phyloP scores from a whole-genome alignment of 2,329 filamentous ascomycete genomes.

The Polychaeton citri region DNA sequence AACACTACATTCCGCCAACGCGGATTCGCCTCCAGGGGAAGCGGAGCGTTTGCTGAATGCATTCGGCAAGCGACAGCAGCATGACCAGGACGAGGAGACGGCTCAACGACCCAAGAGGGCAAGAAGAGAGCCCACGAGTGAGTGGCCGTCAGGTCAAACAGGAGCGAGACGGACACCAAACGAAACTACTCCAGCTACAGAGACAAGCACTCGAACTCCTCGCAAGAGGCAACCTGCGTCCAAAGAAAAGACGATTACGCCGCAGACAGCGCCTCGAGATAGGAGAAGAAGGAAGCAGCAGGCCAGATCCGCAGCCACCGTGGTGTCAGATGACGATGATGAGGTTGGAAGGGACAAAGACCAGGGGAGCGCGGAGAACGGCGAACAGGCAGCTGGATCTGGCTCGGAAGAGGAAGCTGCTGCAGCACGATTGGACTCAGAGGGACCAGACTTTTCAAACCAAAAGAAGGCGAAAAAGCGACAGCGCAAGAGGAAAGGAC shows the following conservation, averaged over 20 bases:
- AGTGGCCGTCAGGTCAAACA: too few species aligned
- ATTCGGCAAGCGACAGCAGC: too few species aligned
- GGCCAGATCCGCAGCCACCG: neutral
- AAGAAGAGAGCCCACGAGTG: too few species aligned
- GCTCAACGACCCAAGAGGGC: too few species aligned
- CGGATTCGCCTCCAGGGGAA: too few species aligned
- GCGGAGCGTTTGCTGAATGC: too few species aligned
- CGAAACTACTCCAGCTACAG: too few species aligned
- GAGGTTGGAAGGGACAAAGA: conserved; percentile 3
- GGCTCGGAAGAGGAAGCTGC: neutral
- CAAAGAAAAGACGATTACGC: conserved; percentile 1
- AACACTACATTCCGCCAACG: too few species aligned
- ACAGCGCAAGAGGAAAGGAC: conserved; percentile 5
- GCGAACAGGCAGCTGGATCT: conserved; percentile 1
- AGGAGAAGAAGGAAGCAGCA: conserved; percentile 3
- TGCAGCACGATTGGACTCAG: conserved; percentile 1
- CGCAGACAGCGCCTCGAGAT: conserved; percentile 3
- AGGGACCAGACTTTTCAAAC: neutral
- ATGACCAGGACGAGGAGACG: too few species aligned
- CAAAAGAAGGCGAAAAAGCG: conserved; percentile 6
- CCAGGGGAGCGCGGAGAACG: conserved; percentile 1
- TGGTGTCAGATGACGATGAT: neutral
- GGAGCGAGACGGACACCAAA: too few species aligned
- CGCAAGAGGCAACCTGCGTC: too few species aligned
- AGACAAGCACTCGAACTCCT: too few species aligned